Evolutionary conservation across 768 basidiomycete species (phyloP).

Genomic region (Kwoniella newhampshirensis): DNA sequence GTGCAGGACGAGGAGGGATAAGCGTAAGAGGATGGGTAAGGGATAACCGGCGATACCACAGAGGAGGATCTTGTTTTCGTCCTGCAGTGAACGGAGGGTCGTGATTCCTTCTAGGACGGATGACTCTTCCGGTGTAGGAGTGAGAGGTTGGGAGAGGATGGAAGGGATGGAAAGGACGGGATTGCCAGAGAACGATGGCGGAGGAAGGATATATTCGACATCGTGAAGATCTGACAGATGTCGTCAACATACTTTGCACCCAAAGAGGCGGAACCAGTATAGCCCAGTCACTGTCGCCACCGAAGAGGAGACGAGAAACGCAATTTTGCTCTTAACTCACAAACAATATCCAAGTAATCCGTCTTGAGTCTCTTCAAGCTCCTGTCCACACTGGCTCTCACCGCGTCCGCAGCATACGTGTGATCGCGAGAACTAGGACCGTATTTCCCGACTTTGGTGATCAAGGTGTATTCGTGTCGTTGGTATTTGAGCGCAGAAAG

Average conservation of each 20-base stretch:
- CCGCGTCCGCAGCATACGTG: slow-evolving; percentile 40
- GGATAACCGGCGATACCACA: slow-evolving; percentile 53
- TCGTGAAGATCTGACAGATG: slow-evolving; percentile 51
- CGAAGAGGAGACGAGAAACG: too few relatives aligned
- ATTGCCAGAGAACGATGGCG: slow-evolving; percentile 27
- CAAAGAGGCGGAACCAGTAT: too few relatives aligned
- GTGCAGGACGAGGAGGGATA: slow-evolving; percentile 38
- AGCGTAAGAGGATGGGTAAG: slow-evolving; percentile 48
- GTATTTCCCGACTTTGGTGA: slow-evolving; percentile 53
- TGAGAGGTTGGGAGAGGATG: slow-evolving; percentile 16
- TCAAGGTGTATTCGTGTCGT: slow-evolving; percentile 47
- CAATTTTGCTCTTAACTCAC: slow-evolving; percentile 32
- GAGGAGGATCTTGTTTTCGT: slow-evolving; percentile 44
- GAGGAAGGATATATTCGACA: slow-evolving; percentile 47
- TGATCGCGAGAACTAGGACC: slow-evolving; percentile 40
- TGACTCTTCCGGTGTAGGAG: slow-evolving; percentile 29
- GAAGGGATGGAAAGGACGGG: slow-evolving; percentile 21
- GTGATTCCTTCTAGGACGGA: slow-evolving; percentile 31
- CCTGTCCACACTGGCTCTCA: slow-evolving; percentile 40
- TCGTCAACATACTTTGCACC: neutral
- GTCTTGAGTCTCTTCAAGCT: slow-evolving; percentile 47
- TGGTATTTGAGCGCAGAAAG: slow-evolving; percentile 41
- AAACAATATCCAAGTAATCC: slow-evolving; percentile 52
- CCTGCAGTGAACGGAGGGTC: slow-evolving; percentile 35
- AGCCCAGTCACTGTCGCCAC: too few relatives aligned